These are phyloP conservation scores for Beauveria caledonica DNA, from an alignment of 2,329 filamentous ascomycete genomes.

Conservation along the genomic window DNA sequence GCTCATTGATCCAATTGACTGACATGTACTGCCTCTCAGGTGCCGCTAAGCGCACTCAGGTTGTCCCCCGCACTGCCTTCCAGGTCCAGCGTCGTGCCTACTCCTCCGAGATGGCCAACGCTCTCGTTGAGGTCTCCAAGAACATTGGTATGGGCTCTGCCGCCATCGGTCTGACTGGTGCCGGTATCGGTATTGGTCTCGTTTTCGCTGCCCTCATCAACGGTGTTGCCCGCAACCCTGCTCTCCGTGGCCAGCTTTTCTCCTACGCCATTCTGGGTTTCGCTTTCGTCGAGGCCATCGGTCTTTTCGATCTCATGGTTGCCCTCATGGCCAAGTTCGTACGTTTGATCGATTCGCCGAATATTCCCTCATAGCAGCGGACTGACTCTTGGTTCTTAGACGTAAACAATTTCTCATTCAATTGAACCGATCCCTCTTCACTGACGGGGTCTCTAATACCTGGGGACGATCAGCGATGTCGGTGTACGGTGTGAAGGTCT, in stretches of 20 bases:
- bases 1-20: conserved; percentile 22
- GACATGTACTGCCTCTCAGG: conserved; percentile 20
- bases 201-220: conserved; percentile 86
- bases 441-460: conserved; percentile 12
- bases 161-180: conserved; percentile 86
- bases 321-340: conserved; percentile 90
- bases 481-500: conserved; percentile 7
- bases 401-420: conserved; percentile 26
- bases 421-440: conserved; percentile 11
- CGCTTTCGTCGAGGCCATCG: conserved; percentile 88
- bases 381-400: conserved; percentile 18
- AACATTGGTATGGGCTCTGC: conserved; percentile 84
- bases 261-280: conserved; percentile 90
- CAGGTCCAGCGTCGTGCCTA: conserved; percentile 63
- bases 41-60: conserved; percentile 65
- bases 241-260: conserved; percentile 92
- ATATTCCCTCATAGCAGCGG: conserved; percentile 4
- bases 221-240: conserved; percentile 88
- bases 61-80: conserved; percentile 58
- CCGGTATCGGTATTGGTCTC: conserved; percentile 91
- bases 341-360: conserved; percentile 29
- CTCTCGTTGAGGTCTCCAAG: conserved; percentile 85
- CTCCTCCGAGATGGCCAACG: conserved; percentile 81
- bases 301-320: conserved; percentile 86
- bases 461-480: conserved; percentile 13